Conservation (phyloP, 768 basidiomycete genomes). For the Termitomyces sp. region DNA sequence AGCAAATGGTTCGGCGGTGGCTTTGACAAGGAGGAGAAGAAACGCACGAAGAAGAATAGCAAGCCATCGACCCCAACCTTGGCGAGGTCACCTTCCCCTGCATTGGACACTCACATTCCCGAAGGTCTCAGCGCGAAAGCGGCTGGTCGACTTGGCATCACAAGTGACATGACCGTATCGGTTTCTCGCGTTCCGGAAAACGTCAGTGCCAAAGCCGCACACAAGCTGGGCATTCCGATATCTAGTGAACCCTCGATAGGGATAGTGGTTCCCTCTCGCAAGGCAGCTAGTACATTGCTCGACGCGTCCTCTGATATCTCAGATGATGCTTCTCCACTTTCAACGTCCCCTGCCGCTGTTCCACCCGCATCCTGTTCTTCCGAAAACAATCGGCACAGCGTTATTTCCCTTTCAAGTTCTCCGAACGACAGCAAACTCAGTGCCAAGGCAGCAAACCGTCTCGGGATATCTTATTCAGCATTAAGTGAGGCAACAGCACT, state of each 20-base stretch:
- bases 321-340: not conserved
- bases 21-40: constrained; percentile 31
- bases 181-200: constrained; percentile 21
- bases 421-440: constrained; percentile 20
- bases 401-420: not conserved
- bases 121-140: constrained; percentile 23
- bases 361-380: not conserved
- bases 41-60: constrained; percentile 19
- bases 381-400: not conserved
- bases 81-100: constrained; percentile 17
- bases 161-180: constrained; percentile 17
- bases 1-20: constrained; percentile 34
- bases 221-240: constrained; percentile 30
- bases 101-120: constrained; percentile 19
- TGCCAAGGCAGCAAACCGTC: constrained; percentile 38
- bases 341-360: not conserved
- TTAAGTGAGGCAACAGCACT: constrained; percentile 24
- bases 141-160: constrained; percentile 22
- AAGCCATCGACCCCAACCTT: constrained; percentile 13
- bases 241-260: constrained; percentile 5
- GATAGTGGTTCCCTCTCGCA: not conserved
- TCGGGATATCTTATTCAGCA: constrained; percentile 35
- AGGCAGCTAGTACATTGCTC: not conserved
- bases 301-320: not conserved
- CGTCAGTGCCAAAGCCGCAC: constrained; percentile 33